Percentiles rank a stretch among this genome's conserved stretches.
These are phyloP conservation scores for Phytophthora europaea DNA, from an alignment of 352 stramenopile species.

Conservation along the genomic window DNA sequence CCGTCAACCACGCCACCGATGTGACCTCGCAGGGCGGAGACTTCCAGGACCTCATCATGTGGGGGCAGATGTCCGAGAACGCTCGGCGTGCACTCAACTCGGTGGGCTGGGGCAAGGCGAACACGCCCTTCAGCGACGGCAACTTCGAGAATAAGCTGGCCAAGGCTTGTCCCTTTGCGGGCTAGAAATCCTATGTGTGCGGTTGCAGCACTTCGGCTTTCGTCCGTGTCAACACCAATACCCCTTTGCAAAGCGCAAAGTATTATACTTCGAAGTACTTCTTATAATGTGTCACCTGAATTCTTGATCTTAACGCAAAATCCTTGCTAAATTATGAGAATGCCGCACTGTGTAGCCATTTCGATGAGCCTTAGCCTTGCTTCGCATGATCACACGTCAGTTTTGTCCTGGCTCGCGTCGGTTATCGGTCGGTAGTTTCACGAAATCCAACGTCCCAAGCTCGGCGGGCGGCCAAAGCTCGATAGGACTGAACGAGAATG, in stretches of 20 bases:
- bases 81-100: slow-evolving; percentile 19
- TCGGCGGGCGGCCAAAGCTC: background rate
- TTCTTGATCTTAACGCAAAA: no score
- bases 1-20: slow-evolving; percentile 11
- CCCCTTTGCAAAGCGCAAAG: no score
- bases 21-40: slow-evolving; percentile 12
- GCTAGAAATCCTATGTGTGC: background rate
- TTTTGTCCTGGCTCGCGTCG: background rate
- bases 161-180: slow-evolving; percentile 15
- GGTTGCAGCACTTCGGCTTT: background rate
- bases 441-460: background rate
- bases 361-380: no score
- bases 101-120: slow-evolving; percentile 15
- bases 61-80: slow-evolving; percentile 26
- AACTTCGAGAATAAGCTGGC: slow-evolving; percentile 20
- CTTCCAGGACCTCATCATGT: slow-evolving; percentile 32
- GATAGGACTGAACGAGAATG: slow-evolving; percentile 45
- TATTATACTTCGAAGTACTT: no score
- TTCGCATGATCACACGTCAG: no score
- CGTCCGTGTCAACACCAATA: background rate
- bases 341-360: no score
- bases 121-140: slow-evolving; percentile 24
- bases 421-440: slow-evolving; percentile 26
- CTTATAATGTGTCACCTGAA: no score
- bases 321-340: no score